Evolutionary conservation across 2,329 filamentous ascomycete species (phyloP), one percentile per base, ranked within the genome.

Genomic region (Neofusicoccum kwambonambiense): DNA sequence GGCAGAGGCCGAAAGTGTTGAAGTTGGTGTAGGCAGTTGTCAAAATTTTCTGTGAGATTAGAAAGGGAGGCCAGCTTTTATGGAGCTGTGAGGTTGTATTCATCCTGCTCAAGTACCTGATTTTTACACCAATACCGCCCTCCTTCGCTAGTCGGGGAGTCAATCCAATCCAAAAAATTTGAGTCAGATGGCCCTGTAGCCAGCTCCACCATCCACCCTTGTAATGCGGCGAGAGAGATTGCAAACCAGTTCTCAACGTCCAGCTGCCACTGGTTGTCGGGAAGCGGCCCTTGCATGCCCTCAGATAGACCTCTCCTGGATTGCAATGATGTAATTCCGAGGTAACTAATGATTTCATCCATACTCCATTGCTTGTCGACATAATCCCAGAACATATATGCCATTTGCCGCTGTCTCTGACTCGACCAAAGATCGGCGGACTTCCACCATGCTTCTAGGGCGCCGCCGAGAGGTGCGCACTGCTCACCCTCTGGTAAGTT

Each of bases 241-340:
- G 22, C 22, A 64, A 64, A 22, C 62, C 58, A 67, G 35, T 69
- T 42, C 44, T 68, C 66, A 8, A 67, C 52, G n/a, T 70, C 69
- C n/a, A 66, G n/a, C 47, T 70, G 61, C 69, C 69, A 70, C 51
- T 70, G 69, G 41, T 70, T 69, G 22, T 47, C 34, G 17, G 67
- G 66, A 12, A 70, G 54, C 4, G 64, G 60, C 4, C 58, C 64
- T 34, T 69, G 68, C 15, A 56, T 19, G 12, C 66, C 66, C 12
- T 41, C 35, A 5, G 22, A 4, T 3, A 56, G 19, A 22, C 37
- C 11, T 9, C 17, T 39, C 8, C 51, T 39, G 0, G 51, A 37
- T 11, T 11, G 13, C 27, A 56, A 41, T 8, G 34, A 9, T 19
- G 19, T 2, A 17, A 39, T 19, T 3, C 51, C 51, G 7, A 56